Evolutionary conservation across 306 rosid genomes (phyloP).

Genomic region (Prunus armeniaca): DNA sequence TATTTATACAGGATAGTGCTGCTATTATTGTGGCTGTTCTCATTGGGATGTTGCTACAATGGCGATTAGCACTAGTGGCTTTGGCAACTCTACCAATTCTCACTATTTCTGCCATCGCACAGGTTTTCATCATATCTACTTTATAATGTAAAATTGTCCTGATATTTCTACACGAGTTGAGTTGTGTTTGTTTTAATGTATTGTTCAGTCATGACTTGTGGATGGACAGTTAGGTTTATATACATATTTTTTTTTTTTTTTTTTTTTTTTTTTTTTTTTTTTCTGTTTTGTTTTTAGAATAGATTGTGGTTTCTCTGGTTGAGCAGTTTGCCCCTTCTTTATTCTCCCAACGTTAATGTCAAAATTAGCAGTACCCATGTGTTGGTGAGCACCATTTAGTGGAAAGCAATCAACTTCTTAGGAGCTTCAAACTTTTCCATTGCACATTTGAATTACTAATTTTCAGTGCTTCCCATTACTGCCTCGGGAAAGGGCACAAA

Average conservation of each 20-base stretch:
- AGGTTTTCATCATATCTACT: constrained; percentile 58
- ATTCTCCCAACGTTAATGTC: neutral
- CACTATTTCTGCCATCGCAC: constrained; percentile 91
- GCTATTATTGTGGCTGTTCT: constrained; percentile 93
- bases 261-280: neutral
- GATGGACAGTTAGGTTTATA: neutral
- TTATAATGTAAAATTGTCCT: neutral
- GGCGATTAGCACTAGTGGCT: constrained; percentile 98
- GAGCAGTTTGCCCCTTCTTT: neutral
- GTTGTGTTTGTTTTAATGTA: neutral
- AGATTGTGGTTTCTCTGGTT: neutral
- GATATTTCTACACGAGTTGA: neutral
- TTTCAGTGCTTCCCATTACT: constrained; percentile 1
- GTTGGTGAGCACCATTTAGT: neutral
- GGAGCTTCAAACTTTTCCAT: neutral
- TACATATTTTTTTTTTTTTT: neutral
- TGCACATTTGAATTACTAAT: neutral
- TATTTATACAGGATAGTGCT: constrained; percentile 97
- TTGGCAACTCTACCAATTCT: constrained; percentile 91
- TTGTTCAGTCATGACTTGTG: neutral
- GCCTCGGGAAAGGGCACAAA: neutral
- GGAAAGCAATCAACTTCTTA: neutral
- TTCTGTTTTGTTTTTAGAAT: neutral
- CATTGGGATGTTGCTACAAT: constrained; percentile 79
- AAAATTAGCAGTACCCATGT: neutral